Conservation (phyloP, 495 filamentous ascomycete species). For the Tuber brumale region DNA sequence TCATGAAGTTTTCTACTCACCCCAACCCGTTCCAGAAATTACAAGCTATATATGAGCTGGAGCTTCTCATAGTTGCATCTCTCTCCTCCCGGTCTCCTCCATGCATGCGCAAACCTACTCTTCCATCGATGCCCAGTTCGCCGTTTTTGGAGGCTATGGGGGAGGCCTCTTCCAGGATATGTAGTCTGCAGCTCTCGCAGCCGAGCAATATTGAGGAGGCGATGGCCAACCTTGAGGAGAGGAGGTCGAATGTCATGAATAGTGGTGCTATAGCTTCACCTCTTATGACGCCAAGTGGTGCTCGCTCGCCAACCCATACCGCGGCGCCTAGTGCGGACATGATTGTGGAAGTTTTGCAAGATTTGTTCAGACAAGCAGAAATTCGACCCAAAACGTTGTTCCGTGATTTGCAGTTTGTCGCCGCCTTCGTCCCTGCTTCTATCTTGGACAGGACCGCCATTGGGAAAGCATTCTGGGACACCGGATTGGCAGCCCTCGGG, state of each 20-base stretch:
- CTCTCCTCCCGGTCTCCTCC: constrained; percentile 49
- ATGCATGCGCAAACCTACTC: constrained; percentile 25
- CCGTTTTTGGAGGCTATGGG: constrained; percentile 39
- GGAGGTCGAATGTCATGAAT: constrained; percentile 51
- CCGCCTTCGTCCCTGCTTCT: constrained; percentile 75
- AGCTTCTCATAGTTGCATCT: constrained; percentile 72
- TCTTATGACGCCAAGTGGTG: constrained; percentile 41
- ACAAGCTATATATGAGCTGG: constrained; percentile 72
- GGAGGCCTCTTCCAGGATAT: constrained; percentile 36
- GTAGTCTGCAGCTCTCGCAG: constrained; percentile 38
- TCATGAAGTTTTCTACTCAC: constrained; percentile 82
- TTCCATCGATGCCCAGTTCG: constrained; percentile 37
- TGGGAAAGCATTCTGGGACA: constrained; percentile 92
- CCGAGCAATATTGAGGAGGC: constrained; percentile 55
- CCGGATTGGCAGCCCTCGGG: constrained; percentile 75
- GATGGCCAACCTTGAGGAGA: constrained; percentile 62
- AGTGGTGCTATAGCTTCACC: constrained; percentile 34
- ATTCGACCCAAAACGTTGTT: constrained; percentile 86
- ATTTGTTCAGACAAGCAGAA: constrained; percentile 67
- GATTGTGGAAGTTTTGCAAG: constrained; percentile 71
- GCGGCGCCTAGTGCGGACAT: constrained; percentile 58
- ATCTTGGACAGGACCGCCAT: constrained; percentile 77
- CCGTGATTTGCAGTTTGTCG: constrained; percentile 91
- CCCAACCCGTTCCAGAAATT: constrained; percentile 84
- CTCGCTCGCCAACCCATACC: constrained; percentile 44